Evolutionary conservation across 2,329 filamentous ascomycete genomes (phyloP).

Genomic region (Calonectria hawksworthii): DNA sequence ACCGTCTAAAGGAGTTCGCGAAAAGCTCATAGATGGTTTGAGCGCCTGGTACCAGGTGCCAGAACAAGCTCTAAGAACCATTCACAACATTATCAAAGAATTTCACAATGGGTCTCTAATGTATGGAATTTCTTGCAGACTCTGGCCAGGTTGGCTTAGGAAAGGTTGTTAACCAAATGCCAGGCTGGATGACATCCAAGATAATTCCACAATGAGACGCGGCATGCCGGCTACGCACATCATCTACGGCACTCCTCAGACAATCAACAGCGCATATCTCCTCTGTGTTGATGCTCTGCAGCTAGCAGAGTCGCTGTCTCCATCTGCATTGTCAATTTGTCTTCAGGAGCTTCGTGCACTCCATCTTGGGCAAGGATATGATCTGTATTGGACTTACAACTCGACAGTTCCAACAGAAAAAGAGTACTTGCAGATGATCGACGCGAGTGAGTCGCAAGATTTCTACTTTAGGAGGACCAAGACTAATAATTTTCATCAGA

Average conservation of each 20-base stretch:
- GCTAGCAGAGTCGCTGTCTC: neutral
- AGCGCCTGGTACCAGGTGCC: neutral
- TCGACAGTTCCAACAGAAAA: neutral
- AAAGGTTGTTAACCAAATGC: neutral
- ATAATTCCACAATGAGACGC: neutral
- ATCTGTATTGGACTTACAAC: neutral
- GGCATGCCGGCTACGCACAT: neutral
- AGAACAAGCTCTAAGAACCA: neutral
- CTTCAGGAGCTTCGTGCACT: neutral
- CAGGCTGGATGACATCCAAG: neutral
- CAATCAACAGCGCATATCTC: neutral
- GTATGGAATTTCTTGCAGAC: neutral
- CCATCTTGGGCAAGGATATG: neutral
- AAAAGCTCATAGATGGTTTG: neutral
- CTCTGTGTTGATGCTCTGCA: neutral
- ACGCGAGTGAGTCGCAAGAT: neutral
- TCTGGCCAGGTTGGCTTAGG: too few species aligned
- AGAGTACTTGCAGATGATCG: neutral
- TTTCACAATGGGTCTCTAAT: neutral
- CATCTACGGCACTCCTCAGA: neutral
- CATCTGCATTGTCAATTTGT: neutral
- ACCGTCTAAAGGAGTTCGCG: neutral
- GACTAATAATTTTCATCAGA: neutral
- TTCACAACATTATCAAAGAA: neutral
- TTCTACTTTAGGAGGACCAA: neutral